Base-by-base conservation (phyloP, 305 asterid species). In the Withania somnifera region DNA sequence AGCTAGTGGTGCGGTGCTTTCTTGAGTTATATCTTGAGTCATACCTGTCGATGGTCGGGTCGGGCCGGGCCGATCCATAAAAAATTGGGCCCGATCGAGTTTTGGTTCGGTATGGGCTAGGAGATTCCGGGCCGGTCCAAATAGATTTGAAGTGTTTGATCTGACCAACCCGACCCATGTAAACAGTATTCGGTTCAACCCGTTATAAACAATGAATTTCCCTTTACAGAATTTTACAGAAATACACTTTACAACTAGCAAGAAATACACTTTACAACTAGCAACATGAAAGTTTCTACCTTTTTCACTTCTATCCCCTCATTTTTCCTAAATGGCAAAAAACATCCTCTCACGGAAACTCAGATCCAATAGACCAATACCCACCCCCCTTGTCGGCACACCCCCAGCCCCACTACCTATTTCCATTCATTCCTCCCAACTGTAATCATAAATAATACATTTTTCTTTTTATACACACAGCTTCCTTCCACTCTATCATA, bases 281-380 rank as follows among this genome's bases (percentile, higher is more conserved):
- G 4, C 30, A 19, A 47, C 79, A 26, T 73, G 61, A 17, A 50
- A 26, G 26, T 73, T 73, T 47, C 26, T 14, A 47, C 79, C 40
- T 26, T 26, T 11, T 22, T 24, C 58, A 73, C 79, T 73, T 73
- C 13, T 47, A 47, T 57, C 28, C 71, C 34, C 36, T 58, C 7
- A 24, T 50, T 52, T 50, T 75, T 36, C 79, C 79, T 38, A 80
- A 73, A 73, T 82, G 63, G 84, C 51, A 67, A 56, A 50, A 14
- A 73, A 38, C 34, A 63, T 28, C 63, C 2, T 11, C 32, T 45
- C 64, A 60, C 64, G 17, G 78, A 77, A 83, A 71, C 64, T 82
- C 61, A 87, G 91, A 88, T 88, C 90, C 85, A 84, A 69, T 22
- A n/a, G n/a, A 36, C 13, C 73, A 3, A n/a, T 19, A 5, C 40